A percentile compares a stretch with the other conserved stretches of the same genome.
phyloP scores from a whole-genome alignment of 139 green algal species.

The Auxenochlorella pyrenoidosa region DNA sequence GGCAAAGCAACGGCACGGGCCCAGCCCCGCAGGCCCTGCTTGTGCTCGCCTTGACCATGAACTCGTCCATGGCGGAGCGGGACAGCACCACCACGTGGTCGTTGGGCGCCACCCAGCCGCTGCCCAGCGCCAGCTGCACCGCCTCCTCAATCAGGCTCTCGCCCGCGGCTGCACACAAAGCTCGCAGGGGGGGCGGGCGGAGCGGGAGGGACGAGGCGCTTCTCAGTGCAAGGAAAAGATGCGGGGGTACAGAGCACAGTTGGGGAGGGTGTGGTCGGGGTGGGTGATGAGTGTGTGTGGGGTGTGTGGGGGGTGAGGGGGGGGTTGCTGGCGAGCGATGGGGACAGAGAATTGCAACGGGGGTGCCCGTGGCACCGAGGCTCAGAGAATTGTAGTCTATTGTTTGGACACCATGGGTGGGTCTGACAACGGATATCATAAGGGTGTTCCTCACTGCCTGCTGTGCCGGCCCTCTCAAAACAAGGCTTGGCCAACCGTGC shows the following conservation, averaged over 20 bases:
- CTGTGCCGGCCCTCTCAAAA: background rate
- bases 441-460: constrained; percentile 29
- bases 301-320: background rate
- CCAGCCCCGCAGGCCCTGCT: too few species aligned
- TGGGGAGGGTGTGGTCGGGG: too few species aligned
- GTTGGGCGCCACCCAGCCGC: constrained; percentile 64
- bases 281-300: background rate
- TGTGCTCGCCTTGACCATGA: constrained; percentile 53
- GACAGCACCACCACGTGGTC: constrained; percentile 60
- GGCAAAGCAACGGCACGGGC: background rate
- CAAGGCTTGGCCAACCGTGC: background rate
- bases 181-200: background rate
- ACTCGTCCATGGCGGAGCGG: constrained; percentile 34
- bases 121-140: constrained; percentile 51
- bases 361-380: background rate
- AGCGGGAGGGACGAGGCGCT: too few species aligned
- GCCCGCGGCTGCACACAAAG: constrained; percentile 31
- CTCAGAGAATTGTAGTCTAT: constrained; percentile 51
- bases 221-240: too few species aligned
- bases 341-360: too few species aligned
- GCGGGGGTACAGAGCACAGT: too few species aligned
- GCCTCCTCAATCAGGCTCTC: constrained; percentile 79
- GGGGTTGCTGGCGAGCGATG: too few species aligned
- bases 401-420: constrained; percentile 4
- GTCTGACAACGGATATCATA: constrained; percentile 44